phyloP scores from a whole-genome alignment of 805 yeast genomes.

The Monosporozyma aerobia region DNA sequence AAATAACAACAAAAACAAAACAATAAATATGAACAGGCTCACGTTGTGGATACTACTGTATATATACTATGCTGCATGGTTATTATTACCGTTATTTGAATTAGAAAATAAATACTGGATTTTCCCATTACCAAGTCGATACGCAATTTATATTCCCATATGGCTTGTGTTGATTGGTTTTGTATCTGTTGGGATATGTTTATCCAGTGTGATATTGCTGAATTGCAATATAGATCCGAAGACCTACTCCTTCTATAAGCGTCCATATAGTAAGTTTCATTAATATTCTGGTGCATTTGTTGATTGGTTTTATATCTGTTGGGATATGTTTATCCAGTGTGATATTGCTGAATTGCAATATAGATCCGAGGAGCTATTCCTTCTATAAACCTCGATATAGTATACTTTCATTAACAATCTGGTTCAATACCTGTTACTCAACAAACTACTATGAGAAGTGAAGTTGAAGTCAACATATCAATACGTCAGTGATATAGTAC shows the following conservation, averaged over 20 bases:
- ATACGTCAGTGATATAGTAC: too few relatives aligned
- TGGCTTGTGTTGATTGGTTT: constrained; percentile 20
- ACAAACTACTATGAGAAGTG: too few relatives aligned
- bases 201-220: constrained; percentile 15
- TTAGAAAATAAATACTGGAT: constrained; percentile 5
- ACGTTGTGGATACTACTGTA: constrained; percentile 13
- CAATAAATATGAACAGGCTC: constrained; percentile 17
- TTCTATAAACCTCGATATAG: background rate
- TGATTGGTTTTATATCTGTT: constrained; percentile 20
- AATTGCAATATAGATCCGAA: constrained; percentile 4
- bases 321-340: constrained; percentile 23
- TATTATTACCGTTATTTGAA: constrained; percentile 27
- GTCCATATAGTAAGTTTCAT: background rate
- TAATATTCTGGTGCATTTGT: background rate
- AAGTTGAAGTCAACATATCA: too few relatives aligned
- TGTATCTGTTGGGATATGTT: constrained; percentile 21
- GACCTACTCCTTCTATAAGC: background rate
- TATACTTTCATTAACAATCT: background rate
- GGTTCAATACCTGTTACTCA: too few relatives aligned
- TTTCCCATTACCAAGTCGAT: constrained; percentile 26
- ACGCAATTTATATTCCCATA: constrained; percentile 27
- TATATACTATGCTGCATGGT: constrained; percentile 25
- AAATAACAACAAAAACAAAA: too few relatives aligned
- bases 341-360: constrained; percentile 8
- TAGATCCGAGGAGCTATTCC: background rate